phyloP scores from a whole-genome alignment of 495 filamentous ascomycete genomes.

The Cudoniella acicularis region DNA sequence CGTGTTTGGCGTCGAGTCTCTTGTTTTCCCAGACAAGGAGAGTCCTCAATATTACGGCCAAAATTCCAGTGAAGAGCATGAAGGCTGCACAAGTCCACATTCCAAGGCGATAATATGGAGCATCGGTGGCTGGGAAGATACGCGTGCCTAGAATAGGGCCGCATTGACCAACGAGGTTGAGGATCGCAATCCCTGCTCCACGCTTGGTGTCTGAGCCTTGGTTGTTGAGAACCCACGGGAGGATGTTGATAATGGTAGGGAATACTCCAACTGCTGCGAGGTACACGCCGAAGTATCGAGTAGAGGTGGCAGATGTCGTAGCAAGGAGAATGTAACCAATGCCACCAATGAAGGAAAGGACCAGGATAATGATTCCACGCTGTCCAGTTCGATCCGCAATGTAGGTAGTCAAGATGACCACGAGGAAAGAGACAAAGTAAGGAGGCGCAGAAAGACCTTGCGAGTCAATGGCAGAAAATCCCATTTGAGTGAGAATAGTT shows the following conservation, averaged over 20 bases:
- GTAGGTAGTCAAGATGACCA: conserved; percentile 64
- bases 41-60: conserved; percentile 51
- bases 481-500: conserved; percentile 72
- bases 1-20: conserved; percentile 18
- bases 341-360: conserved; percentile 58
- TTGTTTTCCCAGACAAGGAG: conserved; percentile 60
- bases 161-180: conserved; percentile 66
- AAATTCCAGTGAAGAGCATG: conserved; percentile 60
- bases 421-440: conserved; percentile 72
- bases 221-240: conserved; percentile 73
- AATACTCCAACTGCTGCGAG: conserved; percentile 67
- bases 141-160: conserved; percentile 68
- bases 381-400: conserved; percentile 69
- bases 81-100: conserved; percentile 66
- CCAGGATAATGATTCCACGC: conserved; percentile 62
- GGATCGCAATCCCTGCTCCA: conserved; percentile 64
- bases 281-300: conserved; percentile 66
- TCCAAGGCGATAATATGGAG: conserved; percentile 58
- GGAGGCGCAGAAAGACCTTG: conserved; percentile 80
- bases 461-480: conserved; percentile 64
- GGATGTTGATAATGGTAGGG: conserved; percentile 62
- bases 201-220: conserved; percentile 66
- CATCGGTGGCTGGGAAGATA: conserved; percentile 55
- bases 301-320: conserved; percentile 54
- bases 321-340: conserved; percentile 72